phyloP scores from a whole-genome alignment of 768 basidiomycete species.

The Cubamyces sp. region DNA sequence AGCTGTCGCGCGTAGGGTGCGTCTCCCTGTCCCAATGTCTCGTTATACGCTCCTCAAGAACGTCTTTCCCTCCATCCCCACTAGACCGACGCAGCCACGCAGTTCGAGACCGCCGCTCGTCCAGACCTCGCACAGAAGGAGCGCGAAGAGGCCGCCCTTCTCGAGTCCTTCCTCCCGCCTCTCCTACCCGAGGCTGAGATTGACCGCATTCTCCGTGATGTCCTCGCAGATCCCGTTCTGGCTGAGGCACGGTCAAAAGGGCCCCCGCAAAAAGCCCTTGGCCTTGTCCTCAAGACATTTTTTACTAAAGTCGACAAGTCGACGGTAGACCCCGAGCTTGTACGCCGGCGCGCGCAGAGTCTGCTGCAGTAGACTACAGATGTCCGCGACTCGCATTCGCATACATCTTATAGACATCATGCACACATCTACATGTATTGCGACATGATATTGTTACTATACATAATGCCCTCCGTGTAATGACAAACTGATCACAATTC shows the following conservation, averaged over 20 bases:
- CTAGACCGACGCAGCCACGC: conserved; percentile 62
- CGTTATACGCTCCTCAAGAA: background rate
- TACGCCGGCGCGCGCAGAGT: conserved; percentile 53
- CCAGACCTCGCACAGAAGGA: conserved; percentile 70
- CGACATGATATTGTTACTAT: background rate
- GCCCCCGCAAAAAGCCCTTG: conserved; percentile 43
- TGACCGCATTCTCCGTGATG: conserved; percentile 51
- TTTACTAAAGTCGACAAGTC: conserved; percentile 64
- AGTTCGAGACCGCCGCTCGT: conserved; percentile 61
- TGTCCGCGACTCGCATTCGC: background rate
- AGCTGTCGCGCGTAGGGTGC: conserved; percentile 60
- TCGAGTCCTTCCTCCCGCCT: conserved; percentile 63
- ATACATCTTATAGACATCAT: background rate
- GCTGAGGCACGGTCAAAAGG: conserved; percentile 32
- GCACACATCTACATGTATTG: background rate
- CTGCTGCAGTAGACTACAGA: conserved; percentile 35
- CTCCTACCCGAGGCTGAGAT: conserved; percentile 58
- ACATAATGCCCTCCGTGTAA: background rate
- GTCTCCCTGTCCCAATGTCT: conserved; percentile 30
- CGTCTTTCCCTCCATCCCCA: background rate
- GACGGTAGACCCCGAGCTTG: conserved; percentile 56
- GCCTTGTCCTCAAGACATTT: conserved; percentile 64
- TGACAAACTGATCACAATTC: background rate
- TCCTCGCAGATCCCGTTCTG: conserved; percentile 39
- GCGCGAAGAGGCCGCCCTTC: conserved; percentile 54